A percentile compares a stretch with the other conserved stretches of the same genome.
Evolutionary conservation across 495 filamentous ascomycete species (phyloP).

Genomic region (Acidomyces sp.): DNA sequence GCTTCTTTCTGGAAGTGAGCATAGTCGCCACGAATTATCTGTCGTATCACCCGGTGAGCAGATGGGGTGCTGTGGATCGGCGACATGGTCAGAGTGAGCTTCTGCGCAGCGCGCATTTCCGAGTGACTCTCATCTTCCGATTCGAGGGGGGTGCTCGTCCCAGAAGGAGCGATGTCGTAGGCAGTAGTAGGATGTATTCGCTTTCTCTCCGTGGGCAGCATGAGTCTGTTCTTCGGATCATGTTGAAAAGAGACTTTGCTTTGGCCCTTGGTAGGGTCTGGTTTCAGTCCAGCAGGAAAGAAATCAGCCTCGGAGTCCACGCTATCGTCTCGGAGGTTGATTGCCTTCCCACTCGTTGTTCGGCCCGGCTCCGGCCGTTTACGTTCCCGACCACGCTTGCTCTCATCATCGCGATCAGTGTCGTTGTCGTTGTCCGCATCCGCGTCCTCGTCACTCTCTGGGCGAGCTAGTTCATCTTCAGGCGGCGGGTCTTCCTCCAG

Average conservation of each 20-base stretch:
- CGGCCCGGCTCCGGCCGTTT: slow-evolving; percentile 24
- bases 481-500: slow-evolving; percentile 5
- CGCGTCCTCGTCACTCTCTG: slow-evolving; percentile 11
- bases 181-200: slow-evolving; percentile 70
- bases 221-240: slow-evolving; percentile 47
- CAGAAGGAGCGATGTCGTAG: slow-evolving; percentile 56
- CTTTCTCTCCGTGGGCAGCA: slow-evolving; percentile 41
- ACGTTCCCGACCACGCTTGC: slow-evolving; percentile 23
- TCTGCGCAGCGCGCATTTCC: slow-evolving; percentile 77
- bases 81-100: slow-evolving; percentile 65
- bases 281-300: slow-evolving; percentile 45
- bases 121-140: slow-evolving; percentile 79
- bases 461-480: slow-evolving; percentile 3
- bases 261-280: slow-evolving; percentile 56
- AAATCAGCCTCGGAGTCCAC: slow-evolving; percentile 22
- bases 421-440: slow-evolving; percentile 18
- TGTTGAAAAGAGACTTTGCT: slow-evolving; percentile 48
- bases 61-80: slow-evolving; percentile 62
- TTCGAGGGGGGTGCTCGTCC: slow-evolving; percentile 60
- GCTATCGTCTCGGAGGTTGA: slow-evolving; percentile 21
- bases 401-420: slow-evolving; percentile 14
- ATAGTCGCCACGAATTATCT: slow-evolving; percentile 81
- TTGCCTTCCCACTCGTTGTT: slow-evolving; percentile 21
- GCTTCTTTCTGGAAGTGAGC: slow-evolving; percentile 56
- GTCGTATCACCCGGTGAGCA: slow-evolving; percentile 66